These are phyloP conservation scores for Trichoderma hamatum DNA, from an alignment of 2,329 filamentous ascomycete species.

Conservation along the genomic window DNA sequence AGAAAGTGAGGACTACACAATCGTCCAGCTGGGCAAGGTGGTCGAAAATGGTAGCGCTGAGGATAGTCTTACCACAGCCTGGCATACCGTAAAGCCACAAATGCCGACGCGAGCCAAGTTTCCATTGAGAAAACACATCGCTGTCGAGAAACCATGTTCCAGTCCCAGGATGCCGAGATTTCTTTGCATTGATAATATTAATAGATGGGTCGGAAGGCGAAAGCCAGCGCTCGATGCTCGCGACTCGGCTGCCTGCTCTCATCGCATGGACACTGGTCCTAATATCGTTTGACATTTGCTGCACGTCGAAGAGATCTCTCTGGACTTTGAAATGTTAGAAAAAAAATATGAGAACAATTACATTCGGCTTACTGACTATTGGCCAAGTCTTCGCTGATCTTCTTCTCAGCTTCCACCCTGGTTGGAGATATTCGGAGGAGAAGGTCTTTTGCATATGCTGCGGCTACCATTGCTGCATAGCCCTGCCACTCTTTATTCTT, in stretches of 20 bases:
- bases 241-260: background rate
- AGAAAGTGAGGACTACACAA: background rate
- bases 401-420: background rate
- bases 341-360: constrained; percentile 39
- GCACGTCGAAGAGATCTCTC: background rate
- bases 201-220: background rate
- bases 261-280: background rate
- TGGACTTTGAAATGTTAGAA: background rate
- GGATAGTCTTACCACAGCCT: background rate
- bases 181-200: background rate
- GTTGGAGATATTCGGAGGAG: background rate
- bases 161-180: background rate
- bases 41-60: background rate
- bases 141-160: background rate
- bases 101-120: background rate
- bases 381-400: background rate
- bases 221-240: background rate
- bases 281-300: background rate
- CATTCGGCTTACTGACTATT: background rate
- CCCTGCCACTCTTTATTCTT: background rate
- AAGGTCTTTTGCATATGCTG: background rate
- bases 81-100: background rate
- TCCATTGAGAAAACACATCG: background rate
- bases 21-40: background rate
- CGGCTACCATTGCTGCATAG: background rate